A percentile compares a stretch with the other conserved stretches of the same genome.
Conservation (phyloP, 768 basidiomycete species). For the Lepiota subincarnata region DNA sequence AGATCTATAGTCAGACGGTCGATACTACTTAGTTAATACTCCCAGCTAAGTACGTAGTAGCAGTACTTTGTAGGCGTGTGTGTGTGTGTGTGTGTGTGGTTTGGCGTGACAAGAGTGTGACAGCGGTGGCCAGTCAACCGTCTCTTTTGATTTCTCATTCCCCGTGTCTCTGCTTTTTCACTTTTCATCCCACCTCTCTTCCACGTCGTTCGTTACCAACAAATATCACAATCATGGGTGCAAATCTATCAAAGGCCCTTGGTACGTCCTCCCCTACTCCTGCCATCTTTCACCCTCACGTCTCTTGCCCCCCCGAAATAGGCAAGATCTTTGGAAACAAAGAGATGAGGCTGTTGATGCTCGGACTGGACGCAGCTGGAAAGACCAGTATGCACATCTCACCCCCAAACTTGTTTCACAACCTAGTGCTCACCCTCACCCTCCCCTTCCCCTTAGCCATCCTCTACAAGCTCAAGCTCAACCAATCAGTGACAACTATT, state of each 20-base stretch:
- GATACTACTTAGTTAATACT: not conserved
- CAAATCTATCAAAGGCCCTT: conserved; percentile 82
- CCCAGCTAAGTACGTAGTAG: not conserved
- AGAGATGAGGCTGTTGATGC: conserved; percentile 97
- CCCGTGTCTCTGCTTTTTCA: conserved; percentile 15
- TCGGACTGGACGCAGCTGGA: conserved; percentile 95
- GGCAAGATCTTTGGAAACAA: conserved; percentile 97
- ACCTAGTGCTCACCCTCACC: not conserved
- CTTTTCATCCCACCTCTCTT: conserved; percentile 23
- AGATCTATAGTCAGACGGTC: conserved; percentile 57
- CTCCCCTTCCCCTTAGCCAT: conserved; percentile 80
- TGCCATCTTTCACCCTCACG: conserved; percentile 7
- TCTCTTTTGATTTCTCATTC: conserved; percentile 4
- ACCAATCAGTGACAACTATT: conserved; percentile 98
- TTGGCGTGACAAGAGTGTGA: conserved; percentile 6
- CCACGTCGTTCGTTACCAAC: conserved; percentile 62
- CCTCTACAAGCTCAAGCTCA: conserved; percentile 97
- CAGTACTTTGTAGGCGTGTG: conserved; percentile 5
- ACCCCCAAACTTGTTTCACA: not conserved
- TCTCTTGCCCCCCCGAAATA: conserved; percentile 31
- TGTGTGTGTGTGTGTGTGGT: not conserved
- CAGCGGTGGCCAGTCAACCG: not conserved
- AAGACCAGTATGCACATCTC: conserved; percentile 80
- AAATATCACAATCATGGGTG: conserved; percentile 60
- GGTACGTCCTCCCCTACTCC: conserved; percentile 38